A percentile compares a stretch with the other conserved stretches of the same genome.
These are phyloP conservation scores for Mrakia frigida DNA, from an alignment of 768 basidiomycete genomes.

Conservation along the genomic window DNA sequence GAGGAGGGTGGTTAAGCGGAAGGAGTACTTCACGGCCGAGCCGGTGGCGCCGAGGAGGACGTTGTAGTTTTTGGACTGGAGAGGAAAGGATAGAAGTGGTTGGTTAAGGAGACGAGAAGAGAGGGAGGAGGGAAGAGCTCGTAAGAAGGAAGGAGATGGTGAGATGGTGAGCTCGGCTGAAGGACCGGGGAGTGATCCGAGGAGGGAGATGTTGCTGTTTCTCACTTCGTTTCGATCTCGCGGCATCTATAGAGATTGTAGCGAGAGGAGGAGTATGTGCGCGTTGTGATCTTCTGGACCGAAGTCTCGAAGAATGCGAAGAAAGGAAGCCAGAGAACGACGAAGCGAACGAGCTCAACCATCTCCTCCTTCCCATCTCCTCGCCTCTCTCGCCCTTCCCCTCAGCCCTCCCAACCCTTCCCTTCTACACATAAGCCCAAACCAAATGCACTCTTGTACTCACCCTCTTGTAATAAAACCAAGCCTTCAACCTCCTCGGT, in stretches of 20 bases:
- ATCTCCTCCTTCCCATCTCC: too few species aligned
- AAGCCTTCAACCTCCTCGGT: not conserved
- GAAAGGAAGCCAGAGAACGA: too few species aligned
- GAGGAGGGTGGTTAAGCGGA: not conserved
- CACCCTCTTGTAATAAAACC: slow-evolving; percentile 17
- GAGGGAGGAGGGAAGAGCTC: not conserved
- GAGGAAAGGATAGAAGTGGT: not conserved
- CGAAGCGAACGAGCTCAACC: not conserved
- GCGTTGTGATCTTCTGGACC: too few species aligned
- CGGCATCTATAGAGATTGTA: too few species aligned
- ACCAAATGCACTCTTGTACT: not conserved
- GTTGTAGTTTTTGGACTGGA: not conserved
- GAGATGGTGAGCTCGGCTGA: too few species aligned
- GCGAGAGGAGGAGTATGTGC: too few species aligned
- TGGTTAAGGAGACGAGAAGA: not conserved
- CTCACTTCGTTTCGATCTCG: not conserved
- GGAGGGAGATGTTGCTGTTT: not conserved
- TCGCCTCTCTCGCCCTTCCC: not conserved
- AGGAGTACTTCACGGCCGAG: not conserved
- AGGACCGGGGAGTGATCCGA: not conserved
- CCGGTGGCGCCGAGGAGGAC: not conserved
- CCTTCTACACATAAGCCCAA: not conserved
- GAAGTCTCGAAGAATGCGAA: too few species aligned
- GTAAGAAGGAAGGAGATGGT: not conserved
- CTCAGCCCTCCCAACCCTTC: not conserved